phyloP scores from a whole-genome alignment of 1,284 basidiomycete genomes.

The Porogramme epimiltina region DNA sequence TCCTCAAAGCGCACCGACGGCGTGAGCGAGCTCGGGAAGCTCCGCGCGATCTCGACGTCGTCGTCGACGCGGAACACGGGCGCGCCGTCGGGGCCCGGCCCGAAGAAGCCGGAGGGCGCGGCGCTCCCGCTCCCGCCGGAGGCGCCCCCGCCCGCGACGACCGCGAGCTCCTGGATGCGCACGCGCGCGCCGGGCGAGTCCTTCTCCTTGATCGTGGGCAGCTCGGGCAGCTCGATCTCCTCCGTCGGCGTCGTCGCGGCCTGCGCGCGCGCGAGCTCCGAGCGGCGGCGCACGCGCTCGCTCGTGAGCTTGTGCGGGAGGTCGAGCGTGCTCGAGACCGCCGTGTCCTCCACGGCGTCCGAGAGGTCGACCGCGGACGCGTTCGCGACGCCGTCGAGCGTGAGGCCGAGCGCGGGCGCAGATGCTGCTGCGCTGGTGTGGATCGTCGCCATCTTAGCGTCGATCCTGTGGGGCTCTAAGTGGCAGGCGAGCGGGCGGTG shows the following conservation, averaged over 20 bases:
- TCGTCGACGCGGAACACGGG: constrained; percentile 13
- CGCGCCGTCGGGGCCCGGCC: constrained; percentile 1
- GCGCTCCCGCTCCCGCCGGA: not conserved
- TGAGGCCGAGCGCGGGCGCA: not conserved
- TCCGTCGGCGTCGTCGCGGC: constrained; percentile 18
- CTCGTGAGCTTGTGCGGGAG: constrained; percentile 19
- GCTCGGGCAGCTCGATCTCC: constrained; percentile 22
- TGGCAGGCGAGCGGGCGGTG: no score
- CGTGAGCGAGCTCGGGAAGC: constrained; percentile 24
- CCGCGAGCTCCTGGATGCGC: not conserved
- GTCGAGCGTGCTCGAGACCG: constrained; percentile 17
- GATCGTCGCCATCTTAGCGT: not conserved
- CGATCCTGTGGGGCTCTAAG: no score
- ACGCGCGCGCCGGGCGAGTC: not conserved
- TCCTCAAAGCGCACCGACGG: constrained; percentile 21
- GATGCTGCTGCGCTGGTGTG: not conserved
- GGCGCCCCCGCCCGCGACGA: no score
- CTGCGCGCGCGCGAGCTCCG: constrained; percentile 22
- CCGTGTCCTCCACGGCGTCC: constrained; percentile 13
- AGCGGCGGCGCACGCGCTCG: constrained; percentile 26
- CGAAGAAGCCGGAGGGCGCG: not conserved
- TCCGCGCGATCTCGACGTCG: constrained; percentile 25
- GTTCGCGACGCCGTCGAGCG: not conserved
- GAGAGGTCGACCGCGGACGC: constrained; percentile 21
- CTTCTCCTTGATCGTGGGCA: constrained; percentile 7